Evolutionary conservation across 129 eudicot genomes (phyloP).

Genomic region (Smallanthus sonchifolius): DNA sequence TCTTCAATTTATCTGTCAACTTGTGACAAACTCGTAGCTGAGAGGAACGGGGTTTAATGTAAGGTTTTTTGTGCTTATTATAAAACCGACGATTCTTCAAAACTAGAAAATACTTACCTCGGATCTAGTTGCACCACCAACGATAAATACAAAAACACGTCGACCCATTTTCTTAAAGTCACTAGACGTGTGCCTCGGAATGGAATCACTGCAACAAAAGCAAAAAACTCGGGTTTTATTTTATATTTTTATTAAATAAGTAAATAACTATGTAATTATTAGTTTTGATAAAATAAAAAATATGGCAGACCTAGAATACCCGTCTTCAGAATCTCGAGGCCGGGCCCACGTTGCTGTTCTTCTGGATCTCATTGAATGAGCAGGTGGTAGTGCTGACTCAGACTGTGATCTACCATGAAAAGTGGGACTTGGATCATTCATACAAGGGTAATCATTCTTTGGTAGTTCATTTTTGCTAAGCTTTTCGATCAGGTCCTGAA

Average conservation of each 20-base stretch:
- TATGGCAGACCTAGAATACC: slow-evolving; percentile 62
- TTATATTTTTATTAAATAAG: too few species aligned
- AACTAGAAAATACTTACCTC: slow-evolving; percentile 45
- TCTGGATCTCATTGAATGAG: slow-evolving; percentile 80
- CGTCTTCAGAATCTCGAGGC: slow-evolving; percentile 80
- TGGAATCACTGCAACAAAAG: slow-evolving; percentile 59
- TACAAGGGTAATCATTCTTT: slow-evolving; percentile 75
- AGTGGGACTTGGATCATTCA: slow-evolving; percentile 91
- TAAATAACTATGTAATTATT: not conserved
- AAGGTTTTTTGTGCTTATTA: not conserved
- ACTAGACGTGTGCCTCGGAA: slow-evolving; percentile 72
- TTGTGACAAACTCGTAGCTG: slow-evolving; percentile 89
- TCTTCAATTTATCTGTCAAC: slow-evolving; percentile 60
- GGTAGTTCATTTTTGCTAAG: slow-evolving; percentile 70
- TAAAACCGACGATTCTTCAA: not conserved
- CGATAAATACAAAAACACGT: slow-evolving; percentile 79
- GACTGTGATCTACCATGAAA: slow-evolving; percentile 59
- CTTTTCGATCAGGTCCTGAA: slow-evolving; percentile 87
- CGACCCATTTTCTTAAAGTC: slow-evolving; percentile 89
- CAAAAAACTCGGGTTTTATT: not conserved
- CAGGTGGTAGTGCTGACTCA: slow-evolving; percentile 39
- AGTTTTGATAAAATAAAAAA: not conserved
- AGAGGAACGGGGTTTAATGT: slow-evolving; percentile 6
- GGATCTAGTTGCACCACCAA: slow-evolving; percentile 94
- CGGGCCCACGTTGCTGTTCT: slow-evolving; percentile 89